A percentile compares a stretch with the other conserved stretches of the same genome.
Conservation (phyloP, 164 flowering plant genomes). For the Amborella trichopoda region DNA sequence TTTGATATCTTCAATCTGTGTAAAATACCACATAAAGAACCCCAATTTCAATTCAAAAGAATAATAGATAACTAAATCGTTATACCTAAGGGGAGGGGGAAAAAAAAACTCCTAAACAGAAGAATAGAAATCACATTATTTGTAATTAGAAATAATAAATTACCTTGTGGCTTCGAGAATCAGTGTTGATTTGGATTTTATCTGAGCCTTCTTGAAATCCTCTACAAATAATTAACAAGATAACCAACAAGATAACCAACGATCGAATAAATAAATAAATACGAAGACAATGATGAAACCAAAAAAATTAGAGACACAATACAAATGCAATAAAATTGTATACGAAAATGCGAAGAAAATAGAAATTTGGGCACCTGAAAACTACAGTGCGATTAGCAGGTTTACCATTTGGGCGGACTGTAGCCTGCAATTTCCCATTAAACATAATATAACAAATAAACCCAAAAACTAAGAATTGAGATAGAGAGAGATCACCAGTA, state of each 20-base stretch:
- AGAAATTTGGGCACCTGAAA: conserved; percentile 38
- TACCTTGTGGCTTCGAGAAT: conserved; percentile 68
- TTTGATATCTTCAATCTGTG: conserved; percentile 73
- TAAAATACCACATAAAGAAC: no score
- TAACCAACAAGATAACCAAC: no score
- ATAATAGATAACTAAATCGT: not conserved
- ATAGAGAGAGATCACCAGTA: no score
- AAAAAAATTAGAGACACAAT: not conserved
- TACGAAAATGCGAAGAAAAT: conserved; percentile 3
- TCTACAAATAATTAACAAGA: conserved; percentile 21
- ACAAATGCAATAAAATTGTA: not conserved
- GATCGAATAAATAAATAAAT: no score
- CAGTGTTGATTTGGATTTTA: conserved; percentile 69
- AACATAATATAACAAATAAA: no score
- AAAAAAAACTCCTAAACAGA: not conserved
- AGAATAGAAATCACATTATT: not conserved
- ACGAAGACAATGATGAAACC: not conserved
- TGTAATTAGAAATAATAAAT: not conserved
- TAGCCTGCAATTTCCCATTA: conserved; percentile 66
- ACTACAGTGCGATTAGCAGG: conserved; percentile 93
- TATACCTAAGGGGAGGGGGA: not conserved
- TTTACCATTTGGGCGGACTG: conserved; percentile 50
- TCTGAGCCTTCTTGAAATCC: conserved; percentile 62
- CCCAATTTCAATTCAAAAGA: no score
- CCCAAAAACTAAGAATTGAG: no score